Evolutionary conservation across 768 basidiomycete genomes (phyloP), one percentile per base, ranked within the genome.

Genomic region (Tremella mesenterica): DNA sequence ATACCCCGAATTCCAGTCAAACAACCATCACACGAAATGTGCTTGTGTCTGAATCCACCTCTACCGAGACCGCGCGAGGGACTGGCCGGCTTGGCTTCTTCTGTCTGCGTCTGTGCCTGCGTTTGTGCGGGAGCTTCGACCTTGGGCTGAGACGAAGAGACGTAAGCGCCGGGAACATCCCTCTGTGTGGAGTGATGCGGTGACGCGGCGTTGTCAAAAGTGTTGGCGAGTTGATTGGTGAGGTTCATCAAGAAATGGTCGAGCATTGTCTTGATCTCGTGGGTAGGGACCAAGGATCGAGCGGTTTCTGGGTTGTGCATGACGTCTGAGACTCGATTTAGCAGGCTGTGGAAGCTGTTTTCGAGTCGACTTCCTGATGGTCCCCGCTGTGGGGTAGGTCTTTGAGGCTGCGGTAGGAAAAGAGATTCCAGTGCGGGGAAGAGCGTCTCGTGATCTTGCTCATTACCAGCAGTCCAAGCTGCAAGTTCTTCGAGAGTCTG

Each of bases 131-230:
- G 47, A 16, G 52, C 52, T 16, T 56, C 45, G 20, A 50, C 26
- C 30, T 58, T 52, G 18, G 31, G 39, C 25, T 51, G 44, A 18
- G 44, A 21, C 44, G 44, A 27, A 26, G 59, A 44, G 21, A 61
- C 61, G 45, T 63, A 69, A 10, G 70, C 70, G 13, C 70, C 70
- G 14, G 70, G 65, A 38, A 72, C 58, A 23, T 70, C 68, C 28
- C 44, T 1, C 27, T 50, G 39, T 34, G 28, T 38, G 13, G 51
- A 33, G 48, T 50, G n/a, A 58, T 56, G 16, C 34, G 43, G 44
- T 9, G 23, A 27, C 9, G 63, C 49, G 9, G 66, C 58, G 4
- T 57, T 58, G 28, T 68, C 63, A 41, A 69, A 65, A 18, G 65
- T 69, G 18, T 48, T 56, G 2, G 69, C 63, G 27, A 70, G 58